Percentiles rank a stretch among this genome's conserved stretches.
These are phyloP conservation scores for Aspergillus amoenus DNA, from an alignment of 2,329 filamentous ascomycete species.

Conservation along the genomic window DNA sequence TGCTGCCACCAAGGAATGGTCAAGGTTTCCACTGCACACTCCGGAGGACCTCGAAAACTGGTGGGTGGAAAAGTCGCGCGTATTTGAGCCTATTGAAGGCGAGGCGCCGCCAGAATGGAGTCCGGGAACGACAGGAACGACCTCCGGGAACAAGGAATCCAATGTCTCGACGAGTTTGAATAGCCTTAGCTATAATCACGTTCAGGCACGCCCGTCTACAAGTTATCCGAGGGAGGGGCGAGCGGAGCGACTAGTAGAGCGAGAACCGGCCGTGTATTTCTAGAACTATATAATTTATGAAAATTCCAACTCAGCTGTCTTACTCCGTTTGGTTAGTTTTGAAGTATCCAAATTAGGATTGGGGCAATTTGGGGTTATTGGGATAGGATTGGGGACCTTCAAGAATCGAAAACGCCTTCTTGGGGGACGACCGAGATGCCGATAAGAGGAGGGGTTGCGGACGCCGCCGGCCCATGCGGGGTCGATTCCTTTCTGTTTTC, in stretches of 20 bases:
- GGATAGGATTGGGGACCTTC: background rate
- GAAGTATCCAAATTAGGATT: background rate
- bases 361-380: background rate
- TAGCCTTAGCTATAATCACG: background rate
- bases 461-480: background rate
- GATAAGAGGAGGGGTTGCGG: conserved; percentile 17
- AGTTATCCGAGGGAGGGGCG: conserved; percentile 5
- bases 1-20: conserved; percentile 8
- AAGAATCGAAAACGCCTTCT: background rate
- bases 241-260: conserved; percentile 6
- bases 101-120: conserved; percentile 2
- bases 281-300: background rate
- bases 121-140: background rate
- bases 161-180: background rate
- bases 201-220: background rate
- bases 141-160: background rate
- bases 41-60: conserved; percentile 7
- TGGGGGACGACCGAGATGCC: conserved; percentile 16
- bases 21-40: conserved; percentile 2
- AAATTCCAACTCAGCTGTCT: background rate
- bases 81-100: conserved; percentile 1
- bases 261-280: conserved; percentile 10
- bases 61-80: conserved; percentile 7
- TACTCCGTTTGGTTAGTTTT: background rate
- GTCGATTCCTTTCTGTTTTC: background rate